These are phyloP conservation scores for Ceratobasidium sp. DNA, from an alignment of 1,284 basidiomycete genomes.

Conservation along the genomic window DNA sequence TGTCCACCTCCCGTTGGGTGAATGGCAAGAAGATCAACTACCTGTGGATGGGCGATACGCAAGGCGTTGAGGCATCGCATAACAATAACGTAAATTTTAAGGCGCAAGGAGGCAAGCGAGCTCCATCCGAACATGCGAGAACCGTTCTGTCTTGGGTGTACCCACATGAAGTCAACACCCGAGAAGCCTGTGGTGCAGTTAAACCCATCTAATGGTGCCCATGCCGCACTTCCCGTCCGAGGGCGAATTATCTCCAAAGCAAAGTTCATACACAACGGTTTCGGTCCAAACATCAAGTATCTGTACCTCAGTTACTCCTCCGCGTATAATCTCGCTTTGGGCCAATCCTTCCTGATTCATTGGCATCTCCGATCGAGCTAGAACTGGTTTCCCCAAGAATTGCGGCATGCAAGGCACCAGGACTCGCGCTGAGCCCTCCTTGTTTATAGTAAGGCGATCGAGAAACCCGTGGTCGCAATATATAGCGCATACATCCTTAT, in stretches of 20 bases:
- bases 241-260: too few species aligned
- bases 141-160: not conserved
- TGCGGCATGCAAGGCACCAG: not conserved
- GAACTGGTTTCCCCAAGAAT: not conserved
- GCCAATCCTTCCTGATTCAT: not conserved
- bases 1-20: too few species aligned
- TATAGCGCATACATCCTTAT: too few species aligned
- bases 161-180: not conserved
- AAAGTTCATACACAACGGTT: not conserved
- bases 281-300: constrained; percentile 12
- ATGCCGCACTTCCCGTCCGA: too few species aligned
- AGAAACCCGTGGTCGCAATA: too few species aligned
- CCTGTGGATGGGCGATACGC: constrained; percentile 17
- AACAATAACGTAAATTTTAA: constrained; percentile 18
- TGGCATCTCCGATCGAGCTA: not conserved
- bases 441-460: not conserved
- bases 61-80: not conserved
- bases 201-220: not conserved
- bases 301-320: not conserved
- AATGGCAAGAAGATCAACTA: too few species aligned
- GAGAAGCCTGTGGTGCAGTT: not conserved
- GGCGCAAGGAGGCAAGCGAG: constrained; percentile 3
- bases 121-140: not conserved
- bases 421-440: too few species aligned
- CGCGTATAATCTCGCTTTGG: too few species aligned